Base-by-base conservation (phyloP, 306 rosid species). In the Betula pendula region DNA sequence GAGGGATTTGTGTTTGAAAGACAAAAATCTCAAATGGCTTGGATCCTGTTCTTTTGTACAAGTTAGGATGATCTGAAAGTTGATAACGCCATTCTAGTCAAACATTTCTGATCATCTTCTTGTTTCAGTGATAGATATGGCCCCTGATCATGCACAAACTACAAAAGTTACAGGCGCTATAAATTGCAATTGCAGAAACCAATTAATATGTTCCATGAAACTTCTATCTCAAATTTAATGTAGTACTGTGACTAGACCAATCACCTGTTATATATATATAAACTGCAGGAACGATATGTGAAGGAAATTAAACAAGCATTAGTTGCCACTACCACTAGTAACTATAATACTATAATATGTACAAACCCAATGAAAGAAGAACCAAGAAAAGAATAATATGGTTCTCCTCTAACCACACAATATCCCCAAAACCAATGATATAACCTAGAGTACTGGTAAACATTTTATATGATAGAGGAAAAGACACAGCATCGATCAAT, bases 381-480 rank as follows among this genome's bases (percentile, higher is more conserved):
- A 77, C 80, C 73, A 79, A 51, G 35, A 74, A 12, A 77, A 55
- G 25, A 79, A 73, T 35, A 72, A 35, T 45, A 71, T 68, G 80
- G 79, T 77, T 78, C 77, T 59, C 71, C 65, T 31, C 22, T 25
- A 70, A 14, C 53, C 33, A 20, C 86, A 65, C 52, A 71, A 29
- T 42, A 35, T 58, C 70, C 72, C 79, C 42, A 56, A 19, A 75
- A 76, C 76, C 73, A 76, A 77, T 70, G 43, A 73, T 60, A 33
- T 50, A 45, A 24, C 75, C 38, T 55, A 58, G 49, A 68, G n/a
- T n/a, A n/a, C 17, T 35, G 19, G 7, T 2, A 53, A 74, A 74
- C 45, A 40, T 19, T 43, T 44, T 67, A 60, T 27, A 74, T 44
- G 70, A 58, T 4, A 44, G 1, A 58, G 9, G 0, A 17, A 73